A percentile compares a stretch with the other conserved stretches of the same genome.
Conservation (phyloP, 176 grass and related monocot genomes). For the Oryza coarctata region DNA sequence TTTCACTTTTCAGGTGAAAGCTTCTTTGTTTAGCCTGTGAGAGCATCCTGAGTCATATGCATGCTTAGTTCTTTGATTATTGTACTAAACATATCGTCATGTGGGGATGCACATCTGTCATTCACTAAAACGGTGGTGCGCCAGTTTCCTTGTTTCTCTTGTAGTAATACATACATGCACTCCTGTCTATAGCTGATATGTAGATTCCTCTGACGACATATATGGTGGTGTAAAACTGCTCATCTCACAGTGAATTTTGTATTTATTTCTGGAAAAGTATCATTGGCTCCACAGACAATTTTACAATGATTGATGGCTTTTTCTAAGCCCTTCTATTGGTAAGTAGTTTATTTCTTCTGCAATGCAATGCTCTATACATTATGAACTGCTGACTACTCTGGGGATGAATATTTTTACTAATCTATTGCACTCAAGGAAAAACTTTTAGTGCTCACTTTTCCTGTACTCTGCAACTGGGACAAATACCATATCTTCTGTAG, state of each 20-base stretch:
- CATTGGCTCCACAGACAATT: neutral
- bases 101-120: neutral
- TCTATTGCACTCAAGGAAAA: neutral
- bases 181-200: neutral
- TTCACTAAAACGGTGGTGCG: slow-evolving; percentile 3
- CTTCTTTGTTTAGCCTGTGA: slow-evolving; percentile 24
- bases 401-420: neutral
- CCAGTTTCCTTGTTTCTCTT: neutral
- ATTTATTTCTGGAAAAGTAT: neutral
- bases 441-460: slow-evolving; percentile 9
- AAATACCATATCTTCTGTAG: neutral
- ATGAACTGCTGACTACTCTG: neutral
- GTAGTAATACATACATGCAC: neutral
- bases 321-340: neutral
- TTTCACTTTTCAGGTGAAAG: slow-evolving; percentile 40
- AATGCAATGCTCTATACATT: neutral
- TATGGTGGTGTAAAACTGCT: slow-evolving; percentile 4
- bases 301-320: neutral
- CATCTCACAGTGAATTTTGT: neutral
- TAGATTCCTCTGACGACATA: neutral
- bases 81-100: neutral
- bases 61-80: neutral
- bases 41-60: slow-evolving; percentile 43
- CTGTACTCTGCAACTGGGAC: slow-evolving; percentile 22
- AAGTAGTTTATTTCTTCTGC: neutral